phyloP scores from a whole-genome alignment of 768 basidiomycete genomes.

The Sporobolomyces roseus region DNA sequence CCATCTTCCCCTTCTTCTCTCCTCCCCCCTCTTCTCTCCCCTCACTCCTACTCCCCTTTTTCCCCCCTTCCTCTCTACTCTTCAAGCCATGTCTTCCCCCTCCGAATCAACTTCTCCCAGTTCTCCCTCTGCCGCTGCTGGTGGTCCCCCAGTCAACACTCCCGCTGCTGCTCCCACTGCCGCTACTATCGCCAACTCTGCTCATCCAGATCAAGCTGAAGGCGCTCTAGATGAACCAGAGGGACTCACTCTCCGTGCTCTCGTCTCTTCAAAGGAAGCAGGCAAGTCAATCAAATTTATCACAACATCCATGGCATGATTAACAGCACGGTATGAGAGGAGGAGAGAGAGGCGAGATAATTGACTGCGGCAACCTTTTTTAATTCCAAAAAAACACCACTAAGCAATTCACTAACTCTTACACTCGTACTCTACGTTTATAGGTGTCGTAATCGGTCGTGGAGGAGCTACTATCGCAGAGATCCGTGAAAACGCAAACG shows the following conservation, averaged over 20 bases:
- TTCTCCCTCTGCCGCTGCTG: background rate
- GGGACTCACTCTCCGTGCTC: conserved; percentile 81
- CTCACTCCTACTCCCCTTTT: background rate
- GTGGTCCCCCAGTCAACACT: conserved; percentile 26
- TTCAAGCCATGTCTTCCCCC: conserved; percentile 17
- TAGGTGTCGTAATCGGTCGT: conserved; percentile 94
- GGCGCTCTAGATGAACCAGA: conserved; percentile 50
- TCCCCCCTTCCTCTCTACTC: conserved; percentile 10
- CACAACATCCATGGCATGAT: no score
- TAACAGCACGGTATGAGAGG: background rate
- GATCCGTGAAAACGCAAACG: conserved; percentile 87
- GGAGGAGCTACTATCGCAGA: conserved; percentile 97
- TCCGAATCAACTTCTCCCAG: conserved; percentile 13
- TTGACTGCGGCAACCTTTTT: conserved; percentile 9
- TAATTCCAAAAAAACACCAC: background rate
- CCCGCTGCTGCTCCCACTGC: conserved; percentile 40
- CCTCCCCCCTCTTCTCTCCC: background rate
- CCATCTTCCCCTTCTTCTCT: background rate
- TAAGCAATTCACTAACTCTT: no score
- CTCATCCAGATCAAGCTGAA: conserved; percentile 61
- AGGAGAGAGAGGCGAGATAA: background rate
- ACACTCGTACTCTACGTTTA: background rate
- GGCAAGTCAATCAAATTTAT: conserved; percentile 14
- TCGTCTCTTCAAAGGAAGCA: conserved; percentile 77
- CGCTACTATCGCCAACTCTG: conserved; percentile 60